Percentiles rank a stretch among this genome's conserved stretches.
phyloP scores from a whole-genome alignment of 495 filamentous ascomycete genomes.

The Jackrogersella multiformis region DNA sequence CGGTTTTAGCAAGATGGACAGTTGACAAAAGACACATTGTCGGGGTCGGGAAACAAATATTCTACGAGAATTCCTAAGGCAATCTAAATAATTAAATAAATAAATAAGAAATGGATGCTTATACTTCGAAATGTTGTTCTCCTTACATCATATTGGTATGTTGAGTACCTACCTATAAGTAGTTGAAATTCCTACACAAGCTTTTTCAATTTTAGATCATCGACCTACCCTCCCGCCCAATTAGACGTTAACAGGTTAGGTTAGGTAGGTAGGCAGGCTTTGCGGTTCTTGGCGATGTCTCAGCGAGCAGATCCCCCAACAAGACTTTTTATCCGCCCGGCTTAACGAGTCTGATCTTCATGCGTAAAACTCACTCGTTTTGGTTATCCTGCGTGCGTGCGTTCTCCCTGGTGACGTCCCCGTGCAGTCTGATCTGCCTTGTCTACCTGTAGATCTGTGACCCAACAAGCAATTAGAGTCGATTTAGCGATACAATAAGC shows the following conservation, averaged over 20 bases:
- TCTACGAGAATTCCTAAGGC: background rate
- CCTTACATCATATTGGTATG: background rate
- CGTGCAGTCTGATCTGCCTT: constrained; percentile 22
- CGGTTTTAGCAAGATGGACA: constrained; percentile 16
- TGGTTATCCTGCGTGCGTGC: constrained; percentile 13
- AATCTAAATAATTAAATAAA: background rate
- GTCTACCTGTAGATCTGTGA: constrained; percentile 21
- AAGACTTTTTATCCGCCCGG: constrained; percentile 21
- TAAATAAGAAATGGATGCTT: background rate
- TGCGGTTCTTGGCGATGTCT: constrained; percentile 37
- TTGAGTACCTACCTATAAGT: background rate
- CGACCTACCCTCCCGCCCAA: too few relatives aligned
- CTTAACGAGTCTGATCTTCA: constrained; percentile 40
- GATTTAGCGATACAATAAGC: constrained; percentile 12
- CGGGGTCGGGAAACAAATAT: background rate
- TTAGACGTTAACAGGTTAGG: too few relatives aligned
- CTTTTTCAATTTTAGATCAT: constrained; percentile 9
- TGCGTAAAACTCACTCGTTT: constrained; percentile 37
- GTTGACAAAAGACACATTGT: constrained; percentile 1
- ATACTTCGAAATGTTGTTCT: background rate
- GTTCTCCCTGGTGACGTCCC: constrained; percentile 10
- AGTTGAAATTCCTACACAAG: constrained; percentile 7
- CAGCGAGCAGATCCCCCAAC: constrained; percentile 37
- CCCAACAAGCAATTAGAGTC: constrained; percentile 17
- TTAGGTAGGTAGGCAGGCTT: background rate